Percentiles rank a stretch among this genome's conserved stretches.
Evolutionary conservation across 139 green algal genomes (phyloP).

Genomic region (Tetraselmis chui): DNA sequence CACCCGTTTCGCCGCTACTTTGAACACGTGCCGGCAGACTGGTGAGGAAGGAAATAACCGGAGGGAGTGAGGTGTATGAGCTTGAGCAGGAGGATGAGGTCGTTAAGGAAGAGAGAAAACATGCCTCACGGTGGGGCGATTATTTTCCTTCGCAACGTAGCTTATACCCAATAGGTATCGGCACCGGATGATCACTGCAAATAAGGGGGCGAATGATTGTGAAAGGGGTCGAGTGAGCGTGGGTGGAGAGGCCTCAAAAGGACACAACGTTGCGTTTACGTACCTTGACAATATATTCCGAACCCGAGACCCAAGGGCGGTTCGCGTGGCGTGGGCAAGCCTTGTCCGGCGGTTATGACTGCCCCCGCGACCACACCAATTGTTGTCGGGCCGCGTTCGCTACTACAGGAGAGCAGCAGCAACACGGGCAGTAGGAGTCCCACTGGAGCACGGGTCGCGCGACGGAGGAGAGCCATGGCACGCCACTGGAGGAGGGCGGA

Average conservation of each 20-base stretch:
- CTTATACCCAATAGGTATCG: too few relatives aligned
- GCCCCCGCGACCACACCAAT: too few relatives aligned
- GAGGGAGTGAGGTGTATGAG: neutral
- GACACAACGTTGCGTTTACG: neutral
- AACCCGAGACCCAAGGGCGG: neutral
- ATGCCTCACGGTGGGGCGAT: neutral
- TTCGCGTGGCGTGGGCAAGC: neutral
- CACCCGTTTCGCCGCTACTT: neutral
- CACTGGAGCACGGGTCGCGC: too few relatives aligned
- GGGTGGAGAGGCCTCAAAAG: neutral
- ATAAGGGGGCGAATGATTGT: too few relatives aligned
- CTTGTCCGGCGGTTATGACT: too few relatives aligned
- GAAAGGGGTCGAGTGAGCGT: too few relatives aligned
- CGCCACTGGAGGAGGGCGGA: too few relatives aligned
- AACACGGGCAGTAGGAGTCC: too few relatives aligned
- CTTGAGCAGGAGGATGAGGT: neutral
- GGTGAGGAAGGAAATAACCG: neutral
- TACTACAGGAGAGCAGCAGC: too few relatives aligned
- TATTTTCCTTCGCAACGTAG: neutral
- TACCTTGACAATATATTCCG: neutral
- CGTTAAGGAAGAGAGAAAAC: neutral
- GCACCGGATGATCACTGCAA: too few relatives aligned
- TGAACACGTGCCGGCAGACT: neutral
- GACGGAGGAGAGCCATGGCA: too few relatives aligned
- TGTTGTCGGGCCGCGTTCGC: too few relatives aligned